phyloP scores from a whole-genome alignment of 2,329 filamentous ascomycete genomes.

The Chaetomiaceae sp. region DNA sequence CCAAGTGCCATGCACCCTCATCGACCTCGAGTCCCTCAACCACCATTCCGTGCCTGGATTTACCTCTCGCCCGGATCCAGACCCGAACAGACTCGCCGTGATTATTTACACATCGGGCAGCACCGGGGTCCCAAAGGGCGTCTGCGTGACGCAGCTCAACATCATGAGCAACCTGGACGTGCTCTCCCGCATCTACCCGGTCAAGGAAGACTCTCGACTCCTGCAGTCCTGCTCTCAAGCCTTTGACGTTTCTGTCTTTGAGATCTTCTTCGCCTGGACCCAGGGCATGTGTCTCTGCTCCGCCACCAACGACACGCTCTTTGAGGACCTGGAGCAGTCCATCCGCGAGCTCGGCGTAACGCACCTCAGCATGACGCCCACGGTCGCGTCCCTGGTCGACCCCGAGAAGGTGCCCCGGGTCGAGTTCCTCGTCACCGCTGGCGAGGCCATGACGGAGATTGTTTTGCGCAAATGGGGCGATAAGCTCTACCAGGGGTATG shows the following conservation, averaged over 20 bases:
- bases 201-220: slow-evolving; percentile 50
- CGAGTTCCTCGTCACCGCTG: slow-evolving; percentile 72
- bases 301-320: slow-evolving; percentile 67
- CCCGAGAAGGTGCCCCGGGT: slow-evolving; percentile 66
- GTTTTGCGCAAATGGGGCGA: slow-evolving; percentile 67
- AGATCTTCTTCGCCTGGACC: slow-evolving; percentile 82
- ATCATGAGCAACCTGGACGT: slow-evolving; percentile 70
- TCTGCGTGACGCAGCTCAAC: slow-evolving; percentile 71
- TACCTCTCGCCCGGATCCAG: slow-evolving; percentile 37
- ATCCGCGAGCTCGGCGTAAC: slow-evolving; percentile 64
- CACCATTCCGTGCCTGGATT: slow-evolving; percentile 27
- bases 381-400: slow-evolving; percentile 71
- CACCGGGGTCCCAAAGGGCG: slow-evolving; percentile 75
- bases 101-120: slow-evolving; percentile 81
- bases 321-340: slow-evolving; percentile 64
- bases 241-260: slow-evolving; percentile 85
- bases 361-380: slow-evolving; percentile 81
- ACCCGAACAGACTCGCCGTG: slow-evolving; percentile 60
- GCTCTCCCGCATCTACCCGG: slow-evolving; percentile 63
- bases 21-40: slow-evolving; percentile 34
- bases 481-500: slow-evolving; percentile 75
- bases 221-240: slow-evolving; percentile 80
- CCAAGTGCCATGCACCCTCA: slow-evolving; percentile 20
- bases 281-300: slow-evolving; percentile 75
- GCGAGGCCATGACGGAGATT: slow-evolving; percentile 70